phyloP scores from a whole-genome alignment of 202 grass and related monocot species.

The Setaria viridis region DNA sequence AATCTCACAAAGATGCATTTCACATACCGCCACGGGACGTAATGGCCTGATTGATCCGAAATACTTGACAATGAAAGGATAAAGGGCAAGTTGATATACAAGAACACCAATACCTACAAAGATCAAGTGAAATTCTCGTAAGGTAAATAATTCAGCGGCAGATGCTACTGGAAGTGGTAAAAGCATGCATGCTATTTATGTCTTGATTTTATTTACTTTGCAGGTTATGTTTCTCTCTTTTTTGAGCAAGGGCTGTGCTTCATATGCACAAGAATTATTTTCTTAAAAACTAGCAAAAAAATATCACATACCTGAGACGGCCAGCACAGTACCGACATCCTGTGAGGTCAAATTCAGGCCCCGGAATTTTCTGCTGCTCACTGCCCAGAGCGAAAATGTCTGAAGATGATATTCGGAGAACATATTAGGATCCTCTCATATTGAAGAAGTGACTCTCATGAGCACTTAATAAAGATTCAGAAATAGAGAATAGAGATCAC shows the following conservation, averaged over 20 bases:
- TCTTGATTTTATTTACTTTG: slow-evolving; percentile 10
- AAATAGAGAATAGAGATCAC: slow-evolving; percentile 30
- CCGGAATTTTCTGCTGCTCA: slow-evolving; percentile 66
- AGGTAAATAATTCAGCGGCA: slow-evolving; percentile 9
- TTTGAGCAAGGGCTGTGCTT: background rate
- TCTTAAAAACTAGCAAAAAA: background rate
- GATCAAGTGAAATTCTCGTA: slow-evolving; percentile 12
- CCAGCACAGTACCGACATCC: slow-evolving; percentile 62
- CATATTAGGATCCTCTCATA: slow-evolving; percentile 9
- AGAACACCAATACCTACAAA: slow-evolving; percentile 68
- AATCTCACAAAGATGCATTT: slow-evolving; percentile 5
- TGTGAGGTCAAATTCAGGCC: slow-evolving; percentile 70
- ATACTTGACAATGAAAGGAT: slow-evolving; percentile 53
- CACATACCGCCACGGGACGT: slow-evolving; percentile 55
- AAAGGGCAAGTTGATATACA: slow-evolving; percentile 60
- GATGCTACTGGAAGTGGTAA: background rate
- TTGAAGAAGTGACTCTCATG: background rate
- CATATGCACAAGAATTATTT: slow-evolving; percentile 2
- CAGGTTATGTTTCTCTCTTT: background rate
- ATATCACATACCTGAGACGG: slow-evolving; percentile 58
- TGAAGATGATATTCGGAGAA: slow-evolving; percentile 40
- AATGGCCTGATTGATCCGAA: slow-evolving; percentile 60
- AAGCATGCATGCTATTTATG: background rate
- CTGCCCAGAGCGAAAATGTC: slow-evolving; percentile 84
- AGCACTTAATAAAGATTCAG: background rate